Percentiles rank a stretch among this genome's conserved stretches.
Conservation (phyloP, 805 yeast genomes). For the Clavispora vitiphila region DNA sequence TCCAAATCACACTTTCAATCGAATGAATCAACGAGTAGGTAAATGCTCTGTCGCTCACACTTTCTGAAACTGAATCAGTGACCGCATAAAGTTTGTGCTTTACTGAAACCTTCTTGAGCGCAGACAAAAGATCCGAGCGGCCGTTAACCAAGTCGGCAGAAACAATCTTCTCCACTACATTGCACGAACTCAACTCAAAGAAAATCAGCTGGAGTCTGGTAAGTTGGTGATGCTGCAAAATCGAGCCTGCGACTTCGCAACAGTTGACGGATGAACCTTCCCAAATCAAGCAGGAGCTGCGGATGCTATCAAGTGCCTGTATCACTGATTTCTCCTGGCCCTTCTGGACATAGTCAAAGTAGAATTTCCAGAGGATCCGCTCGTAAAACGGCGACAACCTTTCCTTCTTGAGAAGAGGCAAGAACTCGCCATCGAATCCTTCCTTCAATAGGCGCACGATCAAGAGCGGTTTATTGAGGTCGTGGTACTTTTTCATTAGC, state of each 20-base stretch:
- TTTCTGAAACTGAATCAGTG: not conserved
- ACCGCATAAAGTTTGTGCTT: slow-evolving; percentile 24
- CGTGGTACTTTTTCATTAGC: slow-evolving; percentile 33
- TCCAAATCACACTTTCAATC: slow-evolving; percentile 6
- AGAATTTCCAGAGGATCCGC: slow-evolving; percentile 38
- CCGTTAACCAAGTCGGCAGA: slow-evolving; percentile 9
- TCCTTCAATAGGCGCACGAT: slow-evolving; percentile 26
- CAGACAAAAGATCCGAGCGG: slow-evolving; percentile 19
- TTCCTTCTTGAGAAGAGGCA: slow-evolving; percentile 18
- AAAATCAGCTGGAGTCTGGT: slow-evolving; percentile 23
- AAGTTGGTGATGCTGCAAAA: slow-evolving; percentile 13
- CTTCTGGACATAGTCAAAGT: slow-evolving; percentile 27
- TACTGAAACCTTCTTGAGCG: slow-evolving; percentile 28
- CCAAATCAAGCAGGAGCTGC: slow-evolving; percentile 34
- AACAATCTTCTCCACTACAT: slow-evolving; percentile 12
- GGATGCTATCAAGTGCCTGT: slow-evolving; percentile 15
- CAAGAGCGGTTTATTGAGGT: slow-evolving; percentile 26
- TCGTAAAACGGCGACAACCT: slow-evolving; percentile 33
- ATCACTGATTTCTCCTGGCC: slow-evolving; percentile 22
- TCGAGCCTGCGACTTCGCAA: slow-evolving; percentile 1
- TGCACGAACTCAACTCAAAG: slow-evolving; percentile 17
- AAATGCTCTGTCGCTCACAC: slow-evolving; percentile 11
- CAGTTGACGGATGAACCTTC: slow-evolving; percentile 22
- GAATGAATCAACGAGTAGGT: slow-evolving; percentile 12
- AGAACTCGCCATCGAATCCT: slow-evolving; percentile 21